Conservation (phyloP, 2,329 filamentous ascomycete species). For the Penicillium sp. region DNA sequence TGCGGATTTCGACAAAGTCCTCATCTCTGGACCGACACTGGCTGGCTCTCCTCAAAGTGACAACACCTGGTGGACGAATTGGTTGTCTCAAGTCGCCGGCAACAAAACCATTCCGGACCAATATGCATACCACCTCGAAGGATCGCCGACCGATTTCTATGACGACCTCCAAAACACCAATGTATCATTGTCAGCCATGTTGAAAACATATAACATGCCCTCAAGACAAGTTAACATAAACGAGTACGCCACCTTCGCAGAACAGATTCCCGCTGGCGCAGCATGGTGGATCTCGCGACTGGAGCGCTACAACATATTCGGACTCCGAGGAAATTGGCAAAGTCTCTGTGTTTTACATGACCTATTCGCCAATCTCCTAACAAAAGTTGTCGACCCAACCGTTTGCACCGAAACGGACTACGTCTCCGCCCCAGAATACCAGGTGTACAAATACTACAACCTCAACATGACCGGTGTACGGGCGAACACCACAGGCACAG, state of each 20-base stretch:
- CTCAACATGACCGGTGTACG: conserved; percentile 47
- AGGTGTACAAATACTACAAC: conserved; percentile 52
- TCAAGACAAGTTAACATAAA: conserved; percentile 48
- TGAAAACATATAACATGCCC: conserved; percentile 32
- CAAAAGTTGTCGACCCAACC: conserved; percentile 29
- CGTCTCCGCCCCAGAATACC: conserved; percentile 45
- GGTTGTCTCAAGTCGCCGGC: conserved; percentile 33
- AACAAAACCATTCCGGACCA: conserved; percentile 46
- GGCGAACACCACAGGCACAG: conserved; percentile 36
- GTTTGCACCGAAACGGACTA: conserved; percentile 36
- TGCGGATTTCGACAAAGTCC: not conserved
- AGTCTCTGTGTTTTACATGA: conserved; percentile 45
- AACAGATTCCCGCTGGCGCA: conserved; percentile 45
- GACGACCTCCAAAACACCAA: conserved; percentile 32
- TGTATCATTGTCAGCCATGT: conserved; percentile 26
- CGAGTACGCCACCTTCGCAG: conserved; percentile 46
- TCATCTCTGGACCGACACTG: conserved; percentile 20
- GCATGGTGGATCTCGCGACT: conserved; percentile 52
- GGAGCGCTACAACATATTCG: conserved; percentile 38
- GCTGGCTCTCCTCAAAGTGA: conserved; percentile 32
- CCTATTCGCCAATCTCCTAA: conserved; percentile 45
- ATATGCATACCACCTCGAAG: conserved; percentile 49
- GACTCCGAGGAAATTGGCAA: conserved; percentile 51
- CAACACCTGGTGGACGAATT: conserved; percentile 46
- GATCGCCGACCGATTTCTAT: conserved; percentile 22